Evolutionary conservation across 331 rosid species (phyloP).

Genomic region (Telfairia occidentalis): DNA sequence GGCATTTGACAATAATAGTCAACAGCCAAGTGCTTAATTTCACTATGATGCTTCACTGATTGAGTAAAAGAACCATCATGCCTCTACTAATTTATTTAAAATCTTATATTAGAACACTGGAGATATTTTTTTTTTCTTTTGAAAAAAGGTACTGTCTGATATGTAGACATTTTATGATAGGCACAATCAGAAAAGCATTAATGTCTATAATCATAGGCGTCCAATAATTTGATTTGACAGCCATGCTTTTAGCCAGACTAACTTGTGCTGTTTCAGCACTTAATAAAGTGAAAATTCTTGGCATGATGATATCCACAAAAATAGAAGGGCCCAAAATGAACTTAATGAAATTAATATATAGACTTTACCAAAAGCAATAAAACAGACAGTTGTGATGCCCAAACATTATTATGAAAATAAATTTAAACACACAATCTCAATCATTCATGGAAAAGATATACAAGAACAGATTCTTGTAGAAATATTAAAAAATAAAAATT

Average conservation of each 20-base stretch:
- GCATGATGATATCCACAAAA: slow-evolving; percentile 8
- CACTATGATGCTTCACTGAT: neutral
- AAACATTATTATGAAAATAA: neutral
- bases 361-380: slow-evolving; percentile 2
- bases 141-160: neutral
- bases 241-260: neutral
- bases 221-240: slow-evolving; percentile 11
- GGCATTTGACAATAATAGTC: neutral
- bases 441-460: neutral
- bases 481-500: neutral
- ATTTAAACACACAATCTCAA: neutral
- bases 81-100: neutral
- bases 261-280: slow-evolving; percentile 11
- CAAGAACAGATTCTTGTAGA: neutral
- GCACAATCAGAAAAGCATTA: slow-evolving; percentile 7
- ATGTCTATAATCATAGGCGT: neutral
- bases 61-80: neutral
- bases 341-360: neutral
- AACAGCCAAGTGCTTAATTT: neutral
- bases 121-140: neutral
- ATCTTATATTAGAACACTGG: neutral
- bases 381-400: neutral
- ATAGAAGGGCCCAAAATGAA: neutral
- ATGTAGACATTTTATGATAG: neutral
- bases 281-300: slow-evolving; percentile 2